phyloP scores from a whole-genome alignment of 352 stramenopile genomes.

The Pythium coloratum region DNA sequence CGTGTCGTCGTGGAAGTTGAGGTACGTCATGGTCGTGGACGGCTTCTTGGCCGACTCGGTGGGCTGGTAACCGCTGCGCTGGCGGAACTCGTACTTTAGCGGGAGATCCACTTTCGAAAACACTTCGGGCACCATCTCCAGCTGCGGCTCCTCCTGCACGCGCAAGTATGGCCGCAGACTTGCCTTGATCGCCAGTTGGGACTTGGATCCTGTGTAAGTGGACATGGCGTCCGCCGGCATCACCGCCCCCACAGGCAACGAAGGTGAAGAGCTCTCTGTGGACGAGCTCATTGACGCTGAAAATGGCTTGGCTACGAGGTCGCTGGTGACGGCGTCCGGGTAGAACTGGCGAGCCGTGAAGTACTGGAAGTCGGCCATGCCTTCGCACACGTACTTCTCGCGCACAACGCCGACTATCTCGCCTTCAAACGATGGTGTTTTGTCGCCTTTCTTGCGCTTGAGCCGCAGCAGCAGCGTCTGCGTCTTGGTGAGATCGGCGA shows the following conservation, averaged over 20 bases:
- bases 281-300: not conserved
- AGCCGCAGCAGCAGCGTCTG: conserved; percentile 72
- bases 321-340: conserved; percentile 25
- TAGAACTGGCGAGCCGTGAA: conserved; percentile 68
- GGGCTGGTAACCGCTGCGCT: conserved; percentile 70
- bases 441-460: conserved; percentile 28
- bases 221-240: conserved; percentile 30
- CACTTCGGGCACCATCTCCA: conserved; percentile 79
- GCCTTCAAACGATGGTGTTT: conserved; percentile 21
- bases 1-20: conserved; percentile 76
- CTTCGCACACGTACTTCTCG: conserved; percentile 85
- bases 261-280: not conserved
- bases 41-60: conserved; percentile 57
- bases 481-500: conserved; percentile 79
- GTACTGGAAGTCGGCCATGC: conserved; percentile 88
- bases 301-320: not conserved
- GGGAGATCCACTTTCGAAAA: conserved; percentile 85
- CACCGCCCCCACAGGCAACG: conserved; percentile 13
- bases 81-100: conserved; percentile 84
- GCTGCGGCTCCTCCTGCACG: conserved; percentile 45
- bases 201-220: conserved; percentile 41
- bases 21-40: conserved; percentile 74
- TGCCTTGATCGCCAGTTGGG: conserved; percentile 47
- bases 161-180: conserved; percentile 61
- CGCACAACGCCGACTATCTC: conserved; percentile 63